Evolutionary conservation across 2,329 filamentous ascomycete genomes (phyloP), one percentile per base, ranked within the genome.

Genomic region (Plenodomus tracheiphilus): DNA sequence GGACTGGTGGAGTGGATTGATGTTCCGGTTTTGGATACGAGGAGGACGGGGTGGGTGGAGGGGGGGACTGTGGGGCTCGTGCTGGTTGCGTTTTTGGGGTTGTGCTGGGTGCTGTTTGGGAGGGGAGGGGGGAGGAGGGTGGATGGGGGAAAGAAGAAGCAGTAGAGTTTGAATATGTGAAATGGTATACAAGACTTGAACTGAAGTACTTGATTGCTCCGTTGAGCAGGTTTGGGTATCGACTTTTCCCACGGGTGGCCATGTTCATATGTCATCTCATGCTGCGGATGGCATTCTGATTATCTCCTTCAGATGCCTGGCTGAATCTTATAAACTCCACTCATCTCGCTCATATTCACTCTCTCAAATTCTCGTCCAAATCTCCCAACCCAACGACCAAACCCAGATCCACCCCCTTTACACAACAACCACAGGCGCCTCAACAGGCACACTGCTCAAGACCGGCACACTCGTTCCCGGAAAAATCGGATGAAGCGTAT

Each of bases 401-500:
- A 6, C 17, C 35, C 16, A 18, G 13, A 8, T 4, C 35, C 11
- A 18, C 16, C 35, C 16, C 16, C 11, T 21, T 51, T 48, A 62
- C 15, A 54, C 41, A 3, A 66, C 47, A 34, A 61, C 36, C 9
- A 64, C 49, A 0, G 56, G 54, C 15, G 59, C 59, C 13, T 61
- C 58, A 17, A 64, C 54, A 18, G 65, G 65, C 28, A 64, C 43
- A 37, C 55, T 47, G 7, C 46, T 52, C 15, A 69, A 57, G 13
- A 61, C 56, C 1, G 64, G 63, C 10, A 68, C 43, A 15, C 6
- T 32, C 7, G 59, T 59, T 15, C 58, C 62, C 4, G 56, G 54
- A 42, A 81, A 81, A 55, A 81, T 78, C 0, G 91, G 89, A 67
- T 95, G 90, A 36, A 97, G 78, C 2, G 91, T 82, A 69, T 94